Evolutionary conservation across 2,329 filamentous ascomycete species (phyloP).

Genomic region (Catunica adiposa): DNA sequence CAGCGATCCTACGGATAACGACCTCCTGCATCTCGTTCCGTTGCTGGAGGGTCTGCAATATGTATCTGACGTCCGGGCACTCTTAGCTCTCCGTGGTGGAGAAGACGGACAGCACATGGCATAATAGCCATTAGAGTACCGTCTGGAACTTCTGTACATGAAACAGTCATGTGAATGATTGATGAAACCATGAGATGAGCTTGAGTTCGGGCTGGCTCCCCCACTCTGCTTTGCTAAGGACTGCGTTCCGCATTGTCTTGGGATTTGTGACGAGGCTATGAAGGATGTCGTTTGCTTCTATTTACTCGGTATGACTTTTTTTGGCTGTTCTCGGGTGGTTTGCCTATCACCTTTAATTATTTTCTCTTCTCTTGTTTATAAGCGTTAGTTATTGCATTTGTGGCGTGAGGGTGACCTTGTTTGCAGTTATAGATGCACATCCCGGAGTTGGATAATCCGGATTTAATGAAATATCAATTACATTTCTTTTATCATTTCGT

Average conservation of each 20-base stretch:
- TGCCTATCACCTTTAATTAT: not conserved
- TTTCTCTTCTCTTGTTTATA: not conserved
- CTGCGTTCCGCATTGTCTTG: no score
- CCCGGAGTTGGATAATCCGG: no score
- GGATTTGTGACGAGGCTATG: not conserved
- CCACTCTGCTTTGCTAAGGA: no score
- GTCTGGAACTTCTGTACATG: not conserved
- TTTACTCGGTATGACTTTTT: not conserved
- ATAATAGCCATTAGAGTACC: constrained; percentile 14
- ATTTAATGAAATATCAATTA: no score
- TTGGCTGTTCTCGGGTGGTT: not conserved
- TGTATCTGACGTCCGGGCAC: constrained; percentile 82
- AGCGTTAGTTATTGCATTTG: not conserved
- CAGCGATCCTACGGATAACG: constrained; percentile 91
- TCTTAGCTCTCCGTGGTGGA: constrained; percentile 75
- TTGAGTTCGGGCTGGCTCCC: no score
- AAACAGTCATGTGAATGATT: constrained; percentile 8
- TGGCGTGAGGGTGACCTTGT: not conserved
- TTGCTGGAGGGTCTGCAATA: constrained; percentile 90
- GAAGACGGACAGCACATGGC: constrained; percentile 52
- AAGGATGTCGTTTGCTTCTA: not conserved
- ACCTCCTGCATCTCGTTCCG: constrained; percentile 81
- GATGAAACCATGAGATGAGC: constrained; percentile 1
- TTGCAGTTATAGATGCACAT: no score
- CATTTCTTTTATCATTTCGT: no score